Percentiles rank a stretch among this genome's conserved stretches.
phyloP scores from a whole-genome alignment of 2,329 filamentous ascomycete species.

The Madurella mycetomatis region DNA sequence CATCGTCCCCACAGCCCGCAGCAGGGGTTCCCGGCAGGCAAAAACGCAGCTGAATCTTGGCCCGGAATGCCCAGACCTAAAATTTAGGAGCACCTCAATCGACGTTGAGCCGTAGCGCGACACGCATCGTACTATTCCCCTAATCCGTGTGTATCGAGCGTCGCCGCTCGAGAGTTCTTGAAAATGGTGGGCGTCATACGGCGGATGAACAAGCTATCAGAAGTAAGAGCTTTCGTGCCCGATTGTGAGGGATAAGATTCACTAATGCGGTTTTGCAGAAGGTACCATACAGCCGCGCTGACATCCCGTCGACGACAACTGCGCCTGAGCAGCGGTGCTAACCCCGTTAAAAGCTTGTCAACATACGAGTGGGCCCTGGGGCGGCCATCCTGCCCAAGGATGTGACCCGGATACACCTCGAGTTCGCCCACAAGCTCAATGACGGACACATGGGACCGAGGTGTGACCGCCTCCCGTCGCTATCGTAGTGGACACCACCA shows the following conservation, averaged over 20 bases:
- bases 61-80: constrained; percentile 16
- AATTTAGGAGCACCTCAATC: constrained; percentile 17
- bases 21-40: constrained; percentile 18
- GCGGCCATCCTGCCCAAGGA: constrained; percentile 75
- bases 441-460: constrained; percentile 69
- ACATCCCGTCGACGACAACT: not conserved
- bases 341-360: constrained; percentile 55
- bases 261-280: constrained; percentile 16
- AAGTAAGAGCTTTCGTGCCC: constrained; percentile 48
- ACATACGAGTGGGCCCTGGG: constrained; percentile 74
- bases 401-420: constrained; percentile 69
- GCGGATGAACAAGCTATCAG: constrained; percentile 69
- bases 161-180: constrained; percentile 11
- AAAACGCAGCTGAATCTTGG: constrained; percentile 17
- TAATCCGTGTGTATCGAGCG: constrained; percentile 1
- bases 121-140: constrained; percentile 7
- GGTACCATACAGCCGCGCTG: constrained; percentile 11
- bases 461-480: constrained; percentile 42
- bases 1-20: not conserved
- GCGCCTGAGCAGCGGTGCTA: constrained; percentile 3
- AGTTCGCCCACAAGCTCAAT: constrained; percentile 59
- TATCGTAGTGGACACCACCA: not conserved
- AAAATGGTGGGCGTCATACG: constrained; percentile 48
- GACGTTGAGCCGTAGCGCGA: not conserved
- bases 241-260: not conserved